Evolutionary conservation across 1,139 yeast species (phyloP), one percentile per base, ranked within the genome.

Genomic region (Ashbya aceris): DNA sequence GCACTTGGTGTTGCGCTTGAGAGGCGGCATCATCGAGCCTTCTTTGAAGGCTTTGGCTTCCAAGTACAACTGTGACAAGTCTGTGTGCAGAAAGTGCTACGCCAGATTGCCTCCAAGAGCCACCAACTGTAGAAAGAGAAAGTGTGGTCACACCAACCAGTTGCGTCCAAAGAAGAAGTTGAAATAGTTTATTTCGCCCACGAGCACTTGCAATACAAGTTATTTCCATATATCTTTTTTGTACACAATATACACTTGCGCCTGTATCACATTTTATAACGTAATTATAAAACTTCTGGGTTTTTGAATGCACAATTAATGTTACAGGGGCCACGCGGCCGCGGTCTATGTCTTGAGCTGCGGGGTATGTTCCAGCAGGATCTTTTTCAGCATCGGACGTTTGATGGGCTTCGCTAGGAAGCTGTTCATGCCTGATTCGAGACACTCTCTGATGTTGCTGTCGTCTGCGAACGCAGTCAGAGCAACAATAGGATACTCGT

Each of bases 31-130:
- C 77, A 91, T 91, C 72, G 98, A 91, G 81, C 98, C 98, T 76
- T 89, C 97, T 66, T 83, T 91, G 68, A 91, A 89, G 79, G 96
- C 93, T 65, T 83, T 91, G 69, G 98, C 98, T 72, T 86, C 96
- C 69, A 91, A 91, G 78, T 91, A 84, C 87, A 91, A 91, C 95
- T 91, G 97, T 81, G 98, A 91, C 62, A 91, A 91, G 78, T 73
- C 96, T 61, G 91, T 91, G 71, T 91, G 98, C 81, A 94, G 98
- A 77, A 85, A 87, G 74, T 91, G 98, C 80, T 91, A 91, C 83
- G 97, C 98, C 66, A 93, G 98, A 82, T 87, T 91, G 70, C 98
- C 98, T 69, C 96, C 97, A 74, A 91, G 97, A 83, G 98, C 98
- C 65, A 91, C 97, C 76, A 91, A 91, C 96, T 91, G 98, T 83